phyloP scores from a whole-genome alignment of 1,284 basidiomycete genomes.

The Microbotryomycetes sp. region DNA sequence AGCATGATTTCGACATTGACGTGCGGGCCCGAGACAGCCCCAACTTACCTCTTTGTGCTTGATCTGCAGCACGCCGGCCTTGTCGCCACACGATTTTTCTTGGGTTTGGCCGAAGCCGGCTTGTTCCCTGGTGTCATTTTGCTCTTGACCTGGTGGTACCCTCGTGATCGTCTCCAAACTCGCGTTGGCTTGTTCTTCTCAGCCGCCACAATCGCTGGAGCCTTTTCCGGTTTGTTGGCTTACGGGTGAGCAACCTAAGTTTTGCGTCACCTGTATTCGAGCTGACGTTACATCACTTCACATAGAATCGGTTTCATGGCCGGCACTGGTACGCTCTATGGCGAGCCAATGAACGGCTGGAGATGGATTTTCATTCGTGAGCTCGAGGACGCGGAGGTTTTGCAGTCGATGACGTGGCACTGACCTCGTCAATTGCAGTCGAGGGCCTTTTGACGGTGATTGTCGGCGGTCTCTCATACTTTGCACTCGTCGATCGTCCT shows the following conservation, averaged over 20 bases:
- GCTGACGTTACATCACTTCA: neutral
- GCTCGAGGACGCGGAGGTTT: too few species aligned
- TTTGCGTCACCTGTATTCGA: neutral
- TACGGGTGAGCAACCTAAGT: neutral
- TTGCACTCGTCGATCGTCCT: constrained; percentile 49
- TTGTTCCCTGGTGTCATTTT: neutral
- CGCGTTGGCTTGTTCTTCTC: neutral
- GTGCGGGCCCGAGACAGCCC: neutral
- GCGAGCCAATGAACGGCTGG: constrained; percentile 42
- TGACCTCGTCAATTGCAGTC: too few species aligned
- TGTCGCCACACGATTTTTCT: neutral
- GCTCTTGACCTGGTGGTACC: neutral
- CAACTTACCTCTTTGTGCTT: neutral
- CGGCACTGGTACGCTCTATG: constrained; percentile 43
- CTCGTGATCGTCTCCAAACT: neutral
- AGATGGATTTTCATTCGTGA: constrained; percentile 30
- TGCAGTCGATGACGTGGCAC: too few species aligned
- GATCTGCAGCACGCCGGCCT: neutral
- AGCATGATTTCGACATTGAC: too few species aligned
- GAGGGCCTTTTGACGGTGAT: constrained; percentile 53
- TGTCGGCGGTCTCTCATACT: constrained; percentile 45
- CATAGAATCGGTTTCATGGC: constrained; percentile 46
- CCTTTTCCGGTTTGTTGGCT: neutral
- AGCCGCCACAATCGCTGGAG: neutral
- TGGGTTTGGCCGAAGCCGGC: neutral